A percentile compares a stretch with the other conserved stretches of the same genome.
phyloP scores from a whole-genome alignment of 805 yeast species.

The Dipodascus geniculatus region DNA sequence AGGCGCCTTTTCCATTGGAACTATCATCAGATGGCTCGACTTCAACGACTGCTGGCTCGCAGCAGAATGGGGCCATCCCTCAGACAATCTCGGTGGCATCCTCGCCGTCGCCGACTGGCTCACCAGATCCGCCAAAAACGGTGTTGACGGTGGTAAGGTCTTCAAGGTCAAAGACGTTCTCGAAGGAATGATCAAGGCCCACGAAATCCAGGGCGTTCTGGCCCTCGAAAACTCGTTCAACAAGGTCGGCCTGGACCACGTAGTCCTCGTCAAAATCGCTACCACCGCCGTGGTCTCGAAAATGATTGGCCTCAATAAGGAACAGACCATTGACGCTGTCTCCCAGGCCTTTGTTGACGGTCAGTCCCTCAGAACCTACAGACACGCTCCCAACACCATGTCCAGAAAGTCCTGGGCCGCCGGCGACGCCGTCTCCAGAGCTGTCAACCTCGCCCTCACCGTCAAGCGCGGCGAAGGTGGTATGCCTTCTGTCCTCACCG shows the following conservation, averaged over 20 bases:
- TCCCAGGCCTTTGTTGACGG: slow-evolving; percentile 56
- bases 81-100: slow-evolving; percentile 49
- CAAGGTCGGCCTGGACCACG: slow-evolving; percentile 49
- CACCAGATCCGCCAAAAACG: slow-evolving; percentile 33
- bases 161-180: slow-evolving; percentile 40
- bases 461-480: slow-evolving; percentile 44
- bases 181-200: slow-evolving; percentile 50
- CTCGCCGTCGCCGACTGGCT: slow-evolving; percentile 47
- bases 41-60: slow-evolving; percentile 57
- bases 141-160: slow-evolving; percentile 29
- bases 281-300: slow-evolving; percentile 48
- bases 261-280: slow-evolving; percentile 45
- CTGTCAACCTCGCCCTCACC: slow-evolving; percentile 42
- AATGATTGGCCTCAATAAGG: slow-evolving; percentile 37
- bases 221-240: slow-evolving; percentile 52
- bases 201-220: slow-evolving; percentile 48
- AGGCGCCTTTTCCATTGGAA: slow-evolving; percentile 48
- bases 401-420: slow-evolving; percentile 60
- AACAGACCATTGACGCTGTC: slow-evolving; percentile 42
- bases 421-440: slow-evolving; percentile 50
- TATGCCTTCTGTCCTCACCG: slow-evolving; percentile 46
- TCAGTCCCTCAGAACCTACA: slow-evolving; percentile 44
- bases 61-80: slow-evolving; percentile 63
- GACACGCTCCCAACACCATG: slow-evolving; percentile 56
- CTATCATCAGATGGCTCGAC: slow-evolving; percentile 48